Conservation (phyloP, 2,329 filamentous ascomycete genomes). For the Pseudogymnoascus sp. region DNA sequence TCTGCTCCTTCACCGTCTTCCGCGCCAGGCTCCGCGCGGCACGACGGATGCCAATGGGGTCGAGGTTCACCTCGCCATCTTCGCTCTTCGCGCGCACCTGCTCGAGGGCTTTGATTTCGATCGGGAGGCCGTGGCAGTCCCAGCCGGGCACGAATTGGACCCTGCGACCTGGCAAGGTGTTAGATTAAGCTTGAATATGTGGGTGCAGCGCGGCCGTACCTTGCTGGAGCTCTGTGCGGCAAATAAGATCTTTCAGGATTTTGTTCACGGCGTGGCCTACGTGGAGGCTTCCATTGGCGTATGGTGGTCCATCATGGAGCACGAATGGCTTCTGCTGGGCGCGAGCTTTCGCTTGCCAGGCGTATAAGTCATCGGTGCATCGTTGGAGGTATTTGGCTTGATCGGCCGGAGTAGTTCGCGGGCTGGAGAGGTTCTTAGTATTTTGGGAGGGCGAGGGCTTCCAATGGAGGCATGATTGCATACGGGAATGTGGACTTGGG, state of each 20-base stretch:
- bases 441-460: conserved; percentile 1
- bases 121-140: conserved; percentile 96
- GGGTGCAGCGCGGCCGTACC: conserved; percentile 32
- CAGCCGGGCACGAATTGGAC: conserved; percentile 85
- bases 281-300: conserved; percentile 88
- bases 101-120: conserved; percentile 89
- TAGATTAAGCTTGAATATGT: neutral
- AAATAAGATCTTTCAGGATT: conserved; percentile 88
- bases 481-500: conserved; percentile 69
- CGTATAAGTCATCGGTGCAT: conserved; percentile 82
- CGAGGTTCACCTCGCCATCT: conserved; percentile 33
- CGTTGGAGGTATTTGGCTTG: conserved; percentile 54
- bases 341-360: conserved; percentile 59
- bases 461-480: conserved; percentile 20
- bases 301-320: conserved; percentile 92
- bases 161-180: conserved; percentile 40
- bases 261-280: conserved; percentile 96
- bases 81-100: conserved; percentile 19
- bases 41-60: conserved; percentile 52
- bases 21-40: conserved; percentile 58
- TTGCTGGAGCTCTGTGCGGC: conserved; percentile 70
- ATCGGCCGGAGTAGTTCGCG: conserved; percentile 34
- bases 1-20: conserved; percentile 64
- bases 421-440: conserved; percentile 18
- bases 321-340: conserved; percentile 51